Evolutionary conservation across 2,329 filamentous ascomycete species (phyloP).

Genomic region (Botrytis sinoallii): DNA sequence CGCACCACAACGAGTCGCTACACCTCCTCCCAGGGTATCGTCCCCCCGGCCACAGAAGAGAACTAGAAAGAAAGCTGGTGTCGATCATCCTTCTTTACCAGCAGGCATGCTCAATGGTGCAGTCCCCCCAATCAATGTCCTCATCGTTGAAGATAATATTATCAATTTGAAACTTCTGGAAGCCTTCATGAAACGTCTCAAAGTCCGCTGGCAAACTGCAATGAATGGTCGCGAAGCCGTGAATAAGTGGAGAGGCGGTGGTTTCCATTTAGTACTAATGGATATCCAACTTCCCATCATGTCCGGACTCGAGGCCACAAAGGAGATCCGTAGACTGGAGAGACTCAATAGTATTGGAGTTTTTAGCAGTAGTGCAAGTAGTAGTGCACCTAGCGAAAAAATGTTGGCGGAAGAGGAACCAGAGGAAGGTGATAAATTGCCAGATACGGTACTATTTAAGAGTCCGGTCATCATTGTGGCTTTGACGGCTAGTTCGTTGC

Average conservation of each 20-base stretch:
- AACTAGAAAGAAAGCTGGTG: conserved; percentile 51
- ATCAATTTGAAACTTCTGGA: conserved; percentile 94
- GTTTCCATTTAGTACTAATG: conserved; percentile 96
- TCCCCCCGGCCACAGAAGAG: conserved; percentile 45
- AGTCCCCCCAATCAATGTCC: conserved; percentile 92
- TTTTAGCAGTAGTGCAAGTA: conserved; percentile 67
- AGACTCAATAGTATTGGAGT: conserved; percentile 89
- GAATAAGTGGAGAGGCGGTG: conserved; percentile 85
- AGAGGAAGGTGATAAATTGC: conserved; percentile 65
- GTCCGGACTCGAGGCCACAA: conserved; percentile 91
- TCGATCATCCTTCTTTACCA: conserved; percentile 48
- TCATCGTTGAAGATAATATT: conserved; percentile 98
- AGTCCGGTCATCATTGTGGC: conserved; percentile 97
- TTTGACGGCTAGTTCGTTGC: conserved; percentile 87
- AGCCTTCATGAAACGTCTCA: conserved; percentile 91
- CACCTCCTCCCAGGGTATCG: conserved; percentile 47
- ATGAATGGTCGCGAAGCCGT: conserved; percentile 94
- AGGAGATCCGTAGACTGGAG: conserved; percentile 88
- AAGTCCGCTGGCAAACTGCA: conserved; percentile 95
- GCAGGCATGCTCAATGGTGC: conserved; percentile 71
- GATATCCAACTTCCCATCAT: conserved; percentile 97
- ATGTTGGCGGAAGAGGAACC: conserved; percentile 43
- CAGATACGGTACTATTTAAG: conserved; percentile 74
- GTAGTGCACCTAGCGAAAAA: conserved; percentile 47
- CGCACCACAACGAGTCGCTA: conserved; percentile 39